Evolutionary conservation across 2,329 filamentous ascomycete species (phyloP).

Genomic region (Ophiostoma himal-ulmi): DNA sequence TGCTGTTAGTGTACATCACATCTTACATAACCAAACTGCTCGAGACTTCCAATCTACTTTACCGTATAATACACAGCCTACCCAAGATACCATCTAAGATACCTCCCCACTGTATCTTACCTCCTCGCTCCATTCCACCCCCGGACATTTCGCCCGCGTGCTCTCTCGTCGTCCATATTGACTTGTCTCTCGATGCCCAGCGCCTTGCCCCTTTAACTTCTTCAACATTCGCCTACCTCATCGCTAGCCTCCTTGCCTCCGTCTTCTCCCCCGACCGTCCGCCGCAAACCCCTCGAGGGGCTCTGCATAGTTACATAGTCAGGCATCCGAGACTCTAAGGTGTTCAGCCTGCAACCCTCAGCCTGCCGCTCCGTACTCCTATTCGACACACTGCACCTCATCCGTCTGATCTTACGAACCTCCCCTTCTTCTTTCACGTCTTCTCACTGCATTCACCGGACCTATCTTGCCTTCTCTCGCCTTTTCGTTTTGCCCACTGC

Average conservation of each 20-base stretch:
- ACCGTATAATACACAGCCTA: neutral
- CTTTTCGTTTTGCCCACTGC: neutral
- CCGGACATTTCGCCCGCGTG: slow-evolving; percentile 11
- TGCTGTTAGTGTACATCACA: neutral
- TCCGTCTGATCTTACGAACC: neutral
- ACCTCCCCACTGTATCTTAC: neutral
- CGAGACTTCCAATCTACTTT: too few species aligned
- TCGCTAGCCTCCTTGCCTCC: neutral
- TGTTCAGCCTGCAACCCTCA: neutral
- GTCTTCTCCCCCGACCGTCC: neutral
- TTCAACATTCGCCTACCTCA: neutral
- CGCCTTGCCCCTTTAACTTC: slow-evolving; percentile 1
- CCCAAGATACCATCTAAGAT: neutral
- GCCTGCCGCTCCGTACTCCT: slow-evolving; percentile 4
- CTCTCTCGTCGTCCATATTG: neutral
- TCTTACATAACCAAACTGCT: too few species aligned
- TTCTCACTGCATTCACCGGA: neutral
- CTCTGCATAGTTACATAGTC: neutral
- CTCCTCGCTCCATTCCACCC: neutral
- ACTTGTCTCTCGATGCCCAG: neutral
- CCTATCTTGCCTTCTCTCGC: neutral
- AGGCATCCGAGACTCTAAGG: neutral
- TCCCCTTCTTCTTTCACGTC: neutral
- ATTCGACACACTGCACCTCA: neutral
- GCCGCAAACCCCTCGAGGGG: slow-evolving; percentile 7